Conservation (phyloP, 1,284 basidiomycete genomes). For the Bjerkandera adusta region DNA sequence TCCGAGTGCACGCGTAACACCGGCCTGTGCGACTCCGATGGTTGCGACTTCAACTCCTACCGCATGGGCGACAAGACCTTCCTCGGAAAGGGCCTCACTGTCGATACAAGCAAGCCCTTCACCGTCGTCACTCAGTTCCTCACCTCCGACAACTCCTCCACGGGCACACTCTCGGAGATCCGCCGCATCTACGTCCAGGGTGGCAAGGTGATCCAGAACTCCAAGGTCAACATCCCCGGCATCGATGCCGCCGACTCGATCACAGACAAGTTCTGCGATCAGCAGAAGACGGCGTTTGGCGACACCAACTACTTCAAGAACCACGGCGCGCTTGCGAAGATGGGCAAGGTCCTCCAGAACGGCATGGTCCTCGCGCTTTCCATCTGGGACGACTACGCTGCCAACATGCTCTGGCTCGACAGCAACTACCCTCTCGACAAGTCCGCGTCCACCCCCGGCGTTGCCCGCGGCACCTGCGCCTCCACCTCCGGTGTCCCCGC, state of each 20-base stretch:
- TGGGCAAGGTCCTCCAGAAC: constrained; percentile 41
- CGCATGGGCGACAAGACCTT: constrained; percentile 48
- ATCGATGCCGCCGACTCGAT: constrained; percentile 36
- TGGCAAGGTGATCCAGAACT: constrained; percentile 50
- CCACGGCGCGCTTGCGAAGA: constrained; percentile 36
- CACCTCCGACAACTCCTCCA: constrained; percentile 42
- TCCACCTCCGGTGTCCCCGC: constrained; percentile 45
- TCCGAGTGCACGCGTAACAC: constrained; percentile 40
- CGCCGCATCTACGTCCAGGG: constrained; percentile 53
- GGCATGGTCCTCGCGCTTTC: constrained; percentile 56
- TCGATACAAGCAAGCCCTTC: constrained; percentile 45
- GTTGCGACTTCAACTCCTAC: constrained; percentile 58
- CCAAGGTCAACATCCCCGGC: constrained; percentile 41
- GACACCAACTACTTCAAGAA: constrained; percentile 35
- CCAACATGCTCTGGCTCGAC: constrained; percentile 63
- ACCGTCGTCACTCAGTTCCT: constrained; percentile 50
- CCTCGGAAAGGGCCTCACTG: constrained; percentile 43
- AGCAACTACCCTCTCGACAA: constrained; percentile 46
- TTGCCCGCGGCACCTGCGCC: constrained; percentile 51
- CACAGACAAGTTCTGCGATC: constrained; percentile 37
- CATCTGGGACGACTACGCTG: constrained; percentile 56
- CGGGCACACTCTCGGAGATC: constrained; percentile 47
- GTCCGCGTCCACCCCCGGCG: constrained; percentile 41
- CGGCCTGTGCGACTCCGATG: constrained; percentile 49
- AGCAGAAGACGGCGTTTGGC: constrained; percentile 37